A percentile compares a stretch with the other conserved stretches of the same genome.
These are phyloP conservation scores for Lentinus brumalis DNA, from an alignment of 768 basidiomycete species.

Conservation along the genomic window DNA sequence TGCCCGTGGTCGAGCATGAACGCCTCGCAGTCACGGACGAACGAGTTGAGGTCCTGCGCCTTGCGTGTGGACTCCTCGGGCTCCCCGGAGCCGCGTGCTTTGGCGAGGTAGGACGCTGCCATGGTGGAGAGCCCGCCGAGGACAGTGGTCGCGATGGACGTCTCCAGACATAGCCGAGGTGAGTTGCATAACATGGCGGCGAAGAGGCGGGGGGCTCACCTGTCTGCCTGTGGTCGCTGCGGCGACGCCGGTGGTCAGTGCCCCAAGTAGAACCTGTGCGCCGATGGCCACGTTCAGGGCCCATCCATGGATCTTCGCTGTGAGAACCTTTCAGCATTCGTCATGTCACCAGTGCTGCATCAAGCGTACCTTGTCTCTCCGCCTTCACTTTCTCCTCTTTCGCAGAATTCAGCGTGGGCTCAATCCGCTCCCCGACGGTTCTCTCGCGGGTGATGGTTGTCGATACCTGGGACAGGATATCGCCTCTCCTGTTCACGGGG, in stretches of 20 bases:
- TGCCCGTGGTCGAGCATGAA: constrained; percentile 59
- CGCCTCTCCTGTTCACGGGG: not conserved
- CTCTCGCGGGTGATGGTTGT: constrained; percentile 7
- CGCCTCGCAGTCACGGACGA: constrained; percentile 60
- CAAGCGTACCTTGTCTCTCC: constrained; percentile 41
- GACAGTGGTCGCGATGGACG: constrained; percentile 40
- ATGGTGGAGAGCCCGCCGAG: constrained; percentile 66
- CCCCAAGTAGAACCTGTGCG: constrained; percentile 63
- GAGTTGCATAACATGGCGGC: not conserved
- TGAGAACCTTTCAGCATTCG: too few relatives aligned
- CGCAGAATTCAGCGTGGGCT: constrained; percentile 55
- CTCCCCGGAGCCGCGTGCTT: constrained; percentile 67
- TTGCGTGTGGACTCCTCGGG: constrained; percentile 63
- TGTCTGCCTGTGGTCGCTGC: constrained; percentile 43
- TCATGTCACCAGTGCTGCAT: constrained; percentile 15
- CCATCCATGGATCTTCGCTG: constrained; percentile 36
- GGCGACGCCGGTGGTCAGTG: constrained; percentile 66
- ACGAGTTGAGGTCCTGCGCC: constrained; percentile 64
- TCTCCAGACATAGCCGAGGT: constrained; percentile 23
- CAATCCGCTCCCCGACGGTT: constrained; percentile 52
- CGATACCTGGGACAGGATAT: not conserved
- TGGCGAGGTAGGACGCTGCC: constrained; percentile 72
- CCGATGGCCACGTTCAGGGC: constrained; percentile 54
- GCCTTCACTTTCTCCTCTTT: constrained; percentile 48
- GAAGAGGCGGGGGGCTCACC: not conserved